These are phyloP conservation scores for Sugiyamaella pinicola DNA, from an alignment of 1,139 yeast species.

Conservation along the genomic window DNA sequence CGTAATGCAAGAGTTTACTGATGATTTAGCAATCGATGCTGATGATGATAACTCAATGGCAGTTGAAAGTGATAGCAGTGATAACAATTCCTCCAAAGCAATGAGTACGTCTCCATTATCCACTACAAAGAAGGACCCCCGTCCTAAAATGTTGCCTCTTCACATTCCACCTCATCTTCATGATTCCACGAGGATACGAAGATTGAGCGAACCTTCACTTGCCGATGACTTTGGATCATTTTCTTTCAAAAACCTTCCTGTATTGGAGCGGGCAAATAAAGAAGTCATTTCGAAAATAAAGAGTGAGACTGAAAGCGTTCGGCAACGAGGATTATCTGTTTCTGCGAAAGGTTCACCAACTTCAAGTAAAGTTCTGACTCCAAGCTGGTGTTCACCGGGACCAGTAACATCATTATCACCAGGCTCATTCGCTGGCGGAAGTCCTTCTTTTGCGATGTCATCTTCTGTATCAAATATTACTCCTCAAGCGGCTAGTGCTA, in stretches of 20 bases:
- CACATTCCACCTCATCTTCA: conserved; percentile 60
- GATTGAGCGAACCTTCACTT: conserved; percentile 63
- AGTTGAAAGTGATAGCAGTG: conserved; percentile 28
- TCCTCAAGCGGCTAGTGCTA: neutral
- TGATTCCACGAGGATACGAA: conserved; percentile 62
- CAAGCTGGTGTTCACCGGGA: conserved; percentile 16
- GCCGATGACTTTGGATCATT: conserved; percentile 83
- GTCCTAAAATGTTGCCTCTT: conserved; percentile 42
- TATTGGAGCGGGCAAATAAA: conserved; percentile 89
- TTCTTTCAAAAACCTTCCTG: conserved; percentile 83
- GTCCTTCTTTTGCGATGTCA: neutral
- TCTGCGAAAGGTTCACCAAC: conserved; percentile 24
- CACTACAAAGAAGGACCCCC: conserved; percentile 20
- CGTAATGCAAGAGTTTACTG: conserved; percentile 39
- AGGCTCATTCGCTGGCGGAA: conserved; percentile 3
- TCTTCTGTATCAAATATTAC: conserved; percentile 5
- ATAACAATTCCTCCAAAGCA: conserved; percentile 6
- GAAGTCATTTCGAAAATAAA: conserved; percentile 87
- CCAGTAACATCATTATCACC: conserved; percentile 2
- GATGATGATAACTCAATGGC: conserved; percentile 22
- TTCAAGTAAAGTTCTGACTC: conserved; percentile 18
- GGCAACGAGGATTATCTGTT: conserved; percentile 36
- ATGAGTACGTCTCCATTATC: conserved; percentile 14
- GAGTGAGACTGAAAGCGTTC: conserved; percentile 57
- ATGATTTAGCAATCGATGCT: conserved; percentile 32